A percentile compares a stretch with the other conserved stretches of the same genome.
These are phyloP conservation scores for Candida glaebosa DNA, from an alignment of 805 yeast genomes.

Conservation along the genomic window DNA sequence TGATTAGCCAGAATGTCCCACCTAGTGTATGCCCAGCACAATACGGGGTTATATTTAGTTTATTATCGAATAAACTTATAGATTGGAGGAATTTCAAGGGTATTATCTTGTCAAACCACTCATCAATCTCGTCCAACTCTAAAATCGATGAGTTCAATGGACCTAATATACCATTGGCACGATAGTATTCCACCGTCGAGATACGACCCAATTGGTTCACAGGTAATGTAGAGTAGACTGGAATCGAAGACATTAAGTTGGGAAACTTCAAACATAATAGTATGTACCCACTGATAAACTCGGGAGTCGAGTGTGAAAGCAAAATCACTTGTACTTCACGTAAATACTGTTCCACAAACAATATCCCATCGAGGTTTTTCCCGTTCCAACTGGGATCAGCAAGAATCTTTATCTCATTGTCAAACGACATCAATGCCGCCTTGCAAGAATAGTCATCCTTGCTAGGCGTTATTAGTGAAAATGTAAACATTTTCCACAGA, in stretches of 20 bases:
- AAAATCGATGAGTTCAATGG: conserved; percentile 56
- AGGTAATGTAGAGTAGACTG: conserved; percentile 88
- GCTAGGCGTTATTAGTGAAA: conserved; percentile 29
- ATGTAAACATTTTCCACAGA: conserved; percentile 35
- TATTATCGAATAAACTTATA: conserved; percentile 59
- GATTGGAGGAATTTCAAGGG: conserved; percentile 80
- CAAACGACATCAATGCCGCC: conserved; percentile 57
- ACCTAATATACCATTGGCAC: conserved; percentile 71
- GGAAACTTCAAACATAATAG: conserved; percentile 58
- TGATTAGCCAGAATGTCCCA: conserved; percentile 84
- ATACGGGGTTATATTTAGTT: conserved; percentile 69
- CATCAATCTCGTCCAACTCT: conserved; percentile 74
- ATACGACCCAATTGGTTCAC: conserved; percentile 82
- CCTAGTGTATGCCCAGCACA: conserved; percentile 94
- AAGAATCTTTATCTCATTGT: conserved; percentile 48
- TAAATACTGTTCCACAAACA: conserved; percentile 32
- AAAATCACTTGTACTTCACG: conserved; percentile 61
- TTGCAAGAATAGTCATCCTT: conserved; percentile 26
- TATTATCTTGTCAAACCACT: conserved; percentile 66
- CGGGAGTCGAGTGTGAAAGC: conserved; percentile 82
- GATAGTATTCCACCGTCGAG: conserved; percentile 77
- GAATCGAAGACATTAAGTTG: conserved; percentile 54
- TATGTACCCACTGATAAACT: conserved; percentile 77
- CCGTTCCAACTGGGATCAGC: conserved; percentile 82
- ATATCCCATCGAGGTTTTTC: conserved; percentile 25